phyloP scores from a whole-genome alignment of 129 eudicot species.

The Saposhnikovia divaricata region DNA sequence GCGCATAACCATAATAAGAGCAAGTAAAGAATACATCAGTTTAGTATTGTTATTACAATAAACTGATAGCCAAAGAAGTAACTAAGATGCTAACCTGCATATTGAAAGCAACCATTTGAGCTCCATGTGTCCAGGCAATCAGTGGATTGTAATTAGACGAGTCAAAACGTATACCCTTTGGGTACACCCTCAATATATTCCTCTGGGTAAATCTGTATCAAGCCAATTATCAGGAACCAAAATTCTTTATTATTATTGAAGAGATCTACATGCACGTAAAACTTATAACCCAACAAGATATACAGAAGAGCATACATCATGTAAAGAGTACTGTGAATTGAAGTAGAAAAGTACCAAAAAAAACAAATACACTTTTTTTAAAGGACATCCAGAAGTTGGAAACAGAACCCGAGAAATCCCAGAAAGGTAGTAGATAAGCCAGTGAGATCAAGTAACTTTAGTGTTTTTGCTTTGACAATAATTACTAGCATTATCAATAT shows the following conservation, averaged over 20 bases:
- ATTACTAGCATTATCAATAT: background rate
- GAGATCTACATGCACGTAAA: background rate
- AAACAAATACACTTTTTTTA: background rate
- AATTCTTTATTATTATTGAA: background rate
- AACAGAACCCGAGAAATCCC: background rate
- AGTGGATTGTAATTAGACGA: conserved; percentile 75
- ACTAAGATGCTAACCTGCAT: conserved; percentile 58
- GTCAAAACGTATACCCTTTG: conserved; percentile 62
- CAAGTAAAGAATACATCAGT: conserved; percentile 4
- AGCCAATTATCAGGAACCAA: conserved; percentile 13
- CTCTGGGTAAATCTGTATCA: conserved; percentile 58
- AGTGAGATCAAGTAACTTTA: background rate
- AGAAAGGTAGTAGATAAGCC: background rate
- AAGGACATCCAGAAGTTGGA: background rate
- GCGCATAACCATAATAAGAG: background rate
- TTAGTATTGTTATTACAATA: background rate
- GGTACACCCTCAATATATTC: conserved; percentile 70
- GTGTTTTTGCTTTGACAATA: background rate
- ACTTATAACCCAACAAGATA: background rate
- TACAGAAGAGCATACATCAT: background rate
- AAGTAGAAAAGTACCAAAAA: background rate
- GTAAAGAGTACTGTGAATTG: background rate
- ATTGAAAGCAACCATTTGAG: conserved; percentile 90
- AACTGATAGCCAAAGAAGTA: background rate
- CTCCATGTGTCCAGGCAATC: conserved; percentile 82